Percentiles rank a stretch among this genome's conserved stretches.
These are phyloP conservation scores for Fusarium gaditjirri DNA, from an alignment of 2,329 filamentous ascomycete species.

Conservation along the genomic window DNA sequence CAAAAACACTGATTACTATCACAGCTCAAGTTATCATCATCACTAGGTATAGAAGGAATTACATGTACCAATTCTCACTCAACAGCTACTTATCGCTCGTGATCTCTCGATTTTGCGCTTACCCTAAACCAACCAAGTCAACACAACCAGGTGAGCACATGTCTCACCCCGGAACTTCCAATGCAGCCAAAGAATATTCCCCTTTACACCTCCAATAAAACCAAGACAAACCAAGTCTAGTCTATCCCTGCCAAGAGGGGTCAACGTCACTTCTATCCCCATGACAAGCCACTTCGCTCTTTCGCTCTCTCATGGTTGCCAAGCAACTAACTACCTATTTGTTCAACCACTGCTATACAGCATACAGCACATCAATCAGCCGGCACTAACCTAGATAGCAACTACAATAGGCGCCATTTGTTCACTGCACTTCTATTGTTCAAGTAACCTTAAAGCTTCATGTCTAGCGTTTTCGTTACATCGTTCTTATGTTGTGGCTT, in stretches of 20 bases:
- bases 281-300: not conserved
- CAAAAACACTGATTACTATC: not conserved
- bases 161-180: not conserved
- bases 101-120: not conserved
- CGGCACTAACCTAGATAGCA: not conserved
- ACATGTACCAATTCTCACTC: not conserved
- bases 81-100: not conserved
- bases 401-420: not conserved
- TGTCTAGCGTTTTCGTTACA: slow-evolving; percentile 4
- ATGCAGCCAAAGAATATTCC: not conserved
- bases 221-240: not conserved
- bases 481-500: slow-evolving; percentile 29
- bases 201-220: not conserved
- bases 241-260: not conserved
- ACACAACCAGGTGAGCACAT: not conserved
- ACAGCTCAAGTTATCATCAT: not conserved
- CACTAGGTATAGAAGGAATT: too few relatives aligned
- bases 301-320: not conserved
- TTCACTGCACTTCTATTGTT: not conserved
- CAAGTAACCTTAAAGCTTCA: not conserved
- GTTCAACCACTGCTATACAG: not conserved
- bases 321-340: not conserved
- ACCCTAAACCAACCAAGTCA: slow-evolving; percentile 9
- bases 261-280: not conserved
- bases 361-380: not conserved